Percentiles rank a stretch among this genome's conserved stretches.
These are phyloP conservation scores for Penicillium sp. DNA, from an alignment of 2,329 filamentous ascomycete genomes.

Conservation along the genomic window DNA sequence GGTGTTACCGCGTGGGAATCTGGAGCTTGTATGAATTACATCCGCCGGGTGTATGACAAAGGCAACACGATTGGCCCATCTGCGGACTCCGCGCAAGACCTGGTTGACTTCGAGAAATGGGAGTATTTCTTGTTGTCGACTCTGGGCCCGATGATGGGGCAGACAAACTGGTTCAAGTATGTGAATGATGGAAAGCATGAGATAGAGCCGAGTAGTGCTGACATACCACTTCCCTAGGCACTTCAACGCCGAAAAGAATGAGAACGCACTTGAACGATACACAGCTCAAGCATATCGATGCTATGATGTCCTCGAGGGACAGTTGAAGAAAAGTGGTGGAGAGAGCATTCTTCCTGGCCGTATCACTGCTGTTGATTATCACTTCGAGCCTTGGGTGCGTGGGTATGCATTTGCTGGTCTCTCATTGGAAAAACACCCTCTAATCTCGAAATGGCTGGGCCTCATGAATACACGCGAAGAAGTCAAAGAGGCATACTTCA, in stretches of 20 bases:
- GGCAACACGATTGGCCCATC: conserved; percentile 40
- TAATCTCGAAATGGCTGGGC: conserved; percentile 42
- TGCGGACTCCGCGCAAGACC: conserved; percentile 35
- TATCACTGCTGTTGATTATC: conserved; percentile 43
- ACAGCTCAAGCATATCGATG: conserved; percentile 44
- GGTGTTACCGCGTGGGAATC: conserved; percentile 42
- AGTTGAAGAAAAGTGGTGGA: conserved; percentile 41
- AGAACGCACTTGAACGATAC: conserved; percentile 45
- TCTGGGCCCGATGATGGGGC: conserved; percentile 45
- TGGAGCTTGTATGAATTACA: conserved; percentile 42
- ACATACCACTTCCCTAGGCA: conserved; percentile 29
- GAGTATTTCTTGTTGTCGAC: conserved; percentile 46
- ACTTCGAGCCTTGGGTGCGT: conserved; percentile 47
- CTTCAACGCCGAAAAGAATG: conserved; percentile 42
- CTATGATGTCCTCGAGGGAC: conserved; percentile 44
- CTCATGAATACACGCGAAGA: conserved; percentile 38
- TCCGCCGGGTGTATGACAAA: conserved; percentile 45
- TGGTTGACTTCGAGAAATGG: conserved; percentile 51
- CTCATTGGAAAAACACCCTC: conserved; percentile 42
- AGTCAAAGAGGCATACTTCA: conserved; percentile 45
- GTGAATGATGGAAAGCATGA: neutral
- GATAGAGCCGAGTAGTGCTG: neutral
- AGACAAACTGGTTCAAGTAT: conserved; percentile 43
- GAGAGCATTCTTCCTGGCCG: conserved; percentile 40
- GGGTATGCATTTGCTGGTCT: conserved; percentile 42